Evolutionary conservation across 2,329 filamentous ascomycete species (phyloP).

Genomic region (Sporothrix curviconia): DNA sequence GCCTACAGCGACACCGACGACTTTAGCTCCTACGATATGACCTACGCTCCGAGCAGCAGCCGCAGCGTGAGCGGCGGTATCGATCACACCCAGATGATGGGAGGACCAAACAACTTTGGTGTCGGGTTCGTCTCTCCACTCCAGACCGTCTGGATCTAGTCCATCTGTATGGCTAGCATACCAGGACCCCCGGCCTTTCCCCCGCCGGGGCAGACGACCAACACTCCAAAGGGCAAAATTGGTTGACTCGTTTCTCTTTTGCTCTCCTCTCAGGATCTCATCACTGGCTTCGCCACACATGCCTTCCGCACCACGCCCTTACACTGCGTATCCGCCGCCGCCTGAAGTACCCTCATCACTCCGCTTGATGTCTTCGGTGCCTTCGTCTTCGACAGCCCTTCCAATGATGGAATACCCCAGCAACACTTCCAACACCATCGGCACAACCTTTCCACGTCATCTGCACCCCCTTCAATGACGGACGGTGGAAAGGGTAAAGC

Average conservation of each 20-base stretch:
- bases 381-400: slow-evolving; percentile 33
- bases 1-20: slow-evolving; percentile 59
- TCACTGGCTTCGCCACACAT: slow-evolving; percentile 14
- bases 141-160: slow-evolving; percentile 55
- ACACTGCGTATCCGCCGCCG: slow-evolving; percentile 34
- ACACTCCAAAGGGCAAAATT: slow-evolving; percentile 29
- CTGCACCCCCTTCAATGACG: slow-evolving; percentile 28
- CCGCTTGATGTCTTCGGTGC: slow-evolving; percentile 28
- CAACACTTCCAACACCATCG: slow-evolving; percentile 31
- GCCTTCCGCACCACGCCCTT: slow-evolving; percentile 10
- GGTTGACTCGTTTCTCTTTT: slow-evolving; percentile 28
- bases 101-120: slow-evolving; percentile 41
- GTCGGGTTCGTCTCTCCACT: slow-evolving; percentile 59
- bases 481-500: slow-evolving; percentile 30
- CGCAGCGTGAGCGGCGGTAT: slow-evolving; percentile 22
- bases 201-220: background rate
- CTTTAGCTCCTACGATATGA: slow-evolving; percentile 43
- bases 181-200: slow-evolving; percentile 7
- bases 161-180: slow-evolving; percentile 23
- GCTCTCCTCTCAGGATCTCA: slow-evolving; percentile 31
- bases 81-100: slow-evolving; percentile 38
- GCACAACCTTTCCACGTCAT: slow-evolving; percentile 32
- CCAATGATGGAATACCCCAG: slow-evolving; percentile 33
- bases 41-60: slow-evolving; percentile 30
- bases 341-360: slow-evolving; percentile 33